Evolutionary conservation across 192 early-diverging fungal species (phyloP), one percentile per base, ranked within the genome.

Genomic region (Backusella mclennaniae): DNA sequence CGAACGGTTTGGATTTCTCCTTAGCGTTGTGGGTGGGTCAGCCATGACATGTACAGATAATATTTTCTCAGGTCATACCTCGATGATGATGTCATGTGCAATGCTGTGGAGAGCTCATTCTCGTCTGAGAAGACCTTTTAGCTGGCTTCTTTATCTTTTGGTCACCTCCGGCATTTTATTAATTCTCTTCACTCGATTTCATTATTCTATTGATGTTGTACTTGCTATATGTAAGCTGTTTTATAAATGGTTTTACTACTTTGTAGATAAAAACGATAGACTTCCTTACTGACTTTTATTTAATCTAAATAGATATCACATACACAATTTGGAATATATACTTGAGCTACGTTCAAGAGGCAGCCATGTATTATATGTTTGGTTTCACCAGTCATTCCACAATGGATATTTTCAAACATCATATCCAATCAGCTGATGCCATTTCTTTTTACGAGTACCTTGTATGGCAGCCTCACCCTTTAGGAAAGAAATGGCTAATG

Each of bases 41-140:
- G 80, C 81, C 9, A 82, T 85, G 39, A 85, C 87, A 52, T 91
- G 90, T 79, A 87, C 88, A 4, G 87, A 91, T 82, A 88, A 88
- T 77, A 86, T 91, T n/a, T 91, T 87, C 42, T 89, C 88, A 3
- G 90, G 90, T 8, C 90, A 91, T 79, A 89, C 90, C 1, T 83
- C 85, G 3, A 82, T 91, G 35, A 83, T 91, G 75, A 73, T 83
- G 14, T 82, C 85, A 1, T 81, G 86, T n/a, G 82, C 85, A 6
- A 73, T 91, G 66, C 82, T 88, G 19, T 89, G 88, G 90, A 80
- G 84, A 14, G 72, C 84, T 19, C 86, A 91, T 42, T 83, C 90
- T 21, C 81, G 85, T 8, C 79, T 88, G 67, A 78, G 81, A 76
- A 72, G 71, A 8, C 66, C 84, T 53, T 80, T 85, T 33, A 80